Evolutionary conservation across 1,139 yeast genomes (phyloP).

Genomic region (Hyphopichia pseudoburtonii): DNA sequence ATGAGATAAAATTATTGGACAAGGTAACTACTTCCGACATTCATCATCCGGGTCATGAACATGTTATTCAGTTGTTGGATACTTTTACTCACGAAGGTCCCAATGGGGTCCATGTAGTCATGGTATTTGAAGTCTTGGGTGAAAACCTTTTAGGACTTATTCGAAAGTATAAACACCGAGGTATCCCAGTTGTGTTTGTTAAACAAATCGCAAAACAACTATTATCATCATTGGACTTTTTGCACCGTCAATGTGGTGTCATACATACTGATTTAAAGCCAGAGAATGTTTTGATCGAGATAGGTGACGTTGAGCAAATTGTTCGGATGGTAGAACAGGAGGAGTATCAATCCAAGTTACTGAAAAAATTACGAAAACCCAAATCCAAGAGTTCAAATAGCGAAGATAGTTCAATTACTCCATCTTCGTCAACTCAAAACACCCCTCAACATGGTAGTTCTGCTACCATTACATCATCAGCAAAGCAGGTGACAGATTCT

Average conservation of each 20-base stretch:
- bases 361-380: conserved; percentile 35
- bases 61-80: conserved; percentile 64
- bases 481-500: conserved; percentile 17
- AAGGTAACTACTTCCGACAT: conserved; percentile 43
- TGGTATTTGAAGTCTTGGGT: conserved; percentile 89
- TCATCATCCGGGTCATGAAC: conserved; percentile 66
- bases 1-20: conserved; percentile 69
- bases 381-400: conserved; percentile 16
- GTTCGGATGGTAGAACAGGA: conserved; percentile 56
- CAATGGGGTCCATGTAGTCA: conserved; percentile 74
- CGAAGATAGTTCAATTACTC: conserved; percentile 1
- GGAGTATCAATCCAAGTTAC: conserved; percentile 48
- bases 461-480: conserved; percentile 7
- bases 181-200: conserved; percentile 71
- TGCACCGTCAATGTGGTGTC: conserved; percentile 85
- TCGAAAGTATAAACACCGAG: conserved; percentile 66
- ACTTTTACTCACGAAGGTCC: conserved; percentile 70
- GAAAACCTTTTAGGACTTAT: conserved; percentile 75
- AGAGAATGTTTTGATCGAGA: conserved; percentile 80
- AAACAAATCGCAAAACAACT: conserved; percentile 82
- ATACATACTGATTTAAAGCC: conserved; percentile 91
- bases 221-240: conserved; percentile 71
- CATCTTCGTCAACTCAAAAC: conserved; percentile 10
- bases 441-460: conserved; percentile 10
- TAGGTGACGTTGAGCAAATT: conserved; percentile 73